phyloP scores from a whole-genome alignment of 805 yeast species.

The Candida pseudoglaebosa region DNA sequence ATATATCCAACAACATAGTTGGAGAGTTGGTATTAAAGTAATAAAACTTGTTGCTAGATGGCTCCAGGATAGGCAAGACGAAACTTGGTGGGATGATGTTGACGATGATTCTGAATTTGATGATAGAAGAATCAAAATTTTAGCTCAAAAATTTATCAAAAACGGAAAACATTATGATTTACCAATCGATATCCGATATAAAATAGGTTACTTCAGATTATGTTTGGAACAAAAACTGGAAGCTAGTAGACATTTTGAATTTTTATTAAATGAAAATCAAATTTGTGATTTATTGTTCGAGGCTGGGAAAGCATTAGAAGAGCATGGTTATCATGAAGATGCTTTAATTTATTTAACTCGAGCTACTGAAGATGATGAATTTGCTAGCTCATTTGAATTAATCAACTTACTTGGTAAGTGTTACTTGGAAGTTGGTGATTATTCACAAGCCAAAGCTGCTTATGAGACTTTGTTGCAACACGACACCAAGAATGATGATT shows the following conservation, averaged over 20 bases:
- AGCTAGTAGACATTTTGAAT: conserved; percentile 66
- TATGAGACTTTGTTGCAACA: conserved; percentile 50
- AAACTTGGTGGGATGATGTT: conserved; percentile 61
- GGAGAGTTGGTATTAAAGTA: conserved; percentile 57
- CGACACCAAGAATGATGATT: conserved; percentile 65
- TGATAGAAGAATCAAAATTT: conserved; percentile 47
- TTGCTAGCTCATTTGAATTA: conserved; percentile 45
- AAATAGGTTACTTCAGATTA: conserved; percentile 72
- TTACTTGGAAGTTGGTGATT: conserved; percentile 67
- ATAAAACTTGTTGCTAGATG: conserved; percentile 76
- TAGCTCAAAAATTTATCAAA: conserved; percentile 11
- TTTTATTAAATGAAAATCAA: conserved; percentile 55
- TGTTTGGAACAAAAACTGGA: conserved; percentile 61
- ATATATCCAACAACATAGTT: conserved; percentile 64
- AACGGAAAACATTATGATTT: conserved; percentile 36
- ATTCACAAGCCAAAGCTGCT: conserved; percentile 57
- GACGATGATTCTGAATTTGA: conserved; percentile 83
- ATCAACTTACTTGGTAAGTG: conserved; percentile 70
- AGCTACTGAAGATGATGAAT: conserved; percentile 52
- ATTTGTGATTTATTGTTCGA: conserved; percentile 70
- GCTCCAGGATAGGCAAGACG: conserved; percentile 67
- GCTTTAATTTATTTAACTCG: conserved; percentile 67
- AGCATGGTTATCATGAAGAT: conserved; percentile 64
- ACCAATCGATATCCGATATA: conserved; percentile 85
- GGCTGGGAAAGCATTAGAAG: conserved; percentile 72